Base-by-base conservation (phyloP, 2,329 filamentous ascomycete genomes). In the Beauveria medogensis region DNA sequence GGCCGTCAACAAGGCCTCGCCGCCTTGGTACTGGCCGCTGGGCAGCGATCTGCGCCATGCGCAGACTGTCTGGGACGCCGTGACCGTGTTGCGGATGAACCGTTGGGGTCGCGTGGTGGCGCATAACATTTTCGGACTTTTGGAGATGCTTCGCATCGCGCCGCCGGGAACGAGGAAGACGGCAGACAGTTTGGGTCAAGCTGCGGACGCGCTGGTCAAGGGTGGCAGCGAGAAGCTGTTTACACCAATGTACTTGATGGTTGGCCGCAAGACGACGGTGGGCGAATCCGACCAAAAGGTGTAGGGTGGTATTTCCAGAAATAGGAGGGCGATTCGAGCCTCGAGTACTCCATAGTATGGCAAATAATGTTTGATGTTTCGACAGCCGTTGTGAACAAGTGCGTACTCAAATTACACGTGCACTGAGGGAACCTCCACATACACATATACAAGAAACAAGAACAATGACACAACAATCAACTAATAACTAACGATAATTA, bases 191-290 rank as follows among this genome's bases (percentile, higher is more conserved):
- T 77, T 97, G 69, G 92, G 89, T 6, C 71, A 86, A 62, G 92
- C 91, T 37, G 92, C 85, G 12, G 92, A 97, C 75, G 89, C 85
- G 69, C 80, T 97, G 56, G 92, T 96, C 24, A 91, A 90, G 53
- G 93, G 93, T 75, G 93, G 87, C 41, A 84, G 86, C 73, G 82
- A 92, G 78, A 90, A 96, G 74, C 83, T 97, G n/a, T 97, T 97
- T 78, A 97, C 93, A 1, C 93, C 93, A 61, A 97, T 97, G 93
- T 97, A 96, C 78, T 80, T 97, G 71, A 97, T 97, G 91, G 85
- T 97, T 63, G 93, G 86, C 63, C 86, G 90, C 77, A 97, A 97
- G 82, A 91, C 93, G 10, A 30, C 14, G 44, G 22, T 16, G 6
- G 34, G 12, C 12, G 34, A 37, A 14, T 37, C 34, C 3, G 34